These are phyloP conservation scores for Takashimella koratensis DNA, from an alignment of 1,284 basidiomycete species.

Conservation along the genomic window DNA sequence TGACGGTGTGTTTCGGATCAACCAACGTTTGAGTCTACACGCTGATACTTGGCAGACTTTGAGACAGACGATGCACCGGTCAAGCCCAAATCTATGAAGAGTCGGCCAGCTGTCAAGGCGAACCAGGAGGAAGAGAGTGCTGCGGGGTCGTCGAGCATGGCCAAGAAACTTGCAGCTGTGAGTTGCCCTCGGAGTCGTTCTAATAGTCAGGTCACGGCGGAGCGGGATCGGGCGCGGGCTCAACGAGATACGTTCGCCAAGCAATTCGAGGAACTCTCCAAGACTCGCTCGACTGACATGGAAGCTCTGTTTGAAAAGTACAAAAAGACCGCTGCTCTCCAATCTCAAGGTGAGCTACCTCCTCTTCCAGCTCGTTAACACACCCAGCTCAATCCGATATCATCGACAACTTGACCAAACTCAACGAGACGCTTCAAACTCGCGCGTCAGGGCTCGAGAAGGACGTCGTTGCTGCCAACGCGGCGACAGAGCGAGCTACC, in stretches of 20 bases:
- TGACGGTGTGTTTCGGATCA: slow-evolving; percentile 8
- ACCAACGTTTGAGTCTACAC: no score
- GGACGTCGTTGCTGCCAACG: slow-evolving; percentile 19
- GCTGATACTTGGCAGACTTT: no score
- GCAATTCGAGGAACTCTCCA: slow-evolving; percentile 46
- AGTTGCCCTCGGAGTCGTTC: not conserved
- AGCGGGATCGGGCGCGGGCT: slow-evolving; percentile 25
- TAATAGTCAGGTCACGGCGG: slow-evolving; percentile 22
- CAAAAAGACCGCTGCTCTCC: slow-evolving; percentile 33
- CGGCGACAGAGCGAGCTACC: slow-evolving; percentile 8
- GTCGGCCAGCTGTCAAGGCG: no score
- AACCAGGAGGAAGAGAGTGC: not conserved
- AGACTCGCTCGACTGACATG: slow-evolving; percentile 24
- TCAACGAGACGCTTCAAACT: slow-evolving; percentile 39
- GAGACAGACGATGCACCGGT: no score
- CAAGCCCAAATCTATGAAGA: no score
- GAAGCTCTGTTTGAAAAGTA: slow-evolving; percentile 39
- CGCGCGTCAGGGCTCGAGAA: slow-evolving; percentile 27
- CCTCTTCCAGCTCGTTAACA: not conserved
- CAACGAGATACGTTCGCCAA: slow-evolving; percentile 40
- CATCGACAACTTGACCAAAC: slow-evolving; percentile 33
- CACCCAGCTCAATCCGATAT: slow-evolving; percentile 41
- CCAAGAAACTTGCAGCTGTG: slow-evolving; percentile 15
- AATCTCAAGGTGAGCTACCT: slow-evolving; percentile 31
- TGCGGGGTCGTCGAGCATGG: not conserved